A percentile compares a stretch with the other conserved stretches of the same genome.
Conservation (phyloP, 805 yeast genomes). For the Kodamaea laetipori region DNA sequence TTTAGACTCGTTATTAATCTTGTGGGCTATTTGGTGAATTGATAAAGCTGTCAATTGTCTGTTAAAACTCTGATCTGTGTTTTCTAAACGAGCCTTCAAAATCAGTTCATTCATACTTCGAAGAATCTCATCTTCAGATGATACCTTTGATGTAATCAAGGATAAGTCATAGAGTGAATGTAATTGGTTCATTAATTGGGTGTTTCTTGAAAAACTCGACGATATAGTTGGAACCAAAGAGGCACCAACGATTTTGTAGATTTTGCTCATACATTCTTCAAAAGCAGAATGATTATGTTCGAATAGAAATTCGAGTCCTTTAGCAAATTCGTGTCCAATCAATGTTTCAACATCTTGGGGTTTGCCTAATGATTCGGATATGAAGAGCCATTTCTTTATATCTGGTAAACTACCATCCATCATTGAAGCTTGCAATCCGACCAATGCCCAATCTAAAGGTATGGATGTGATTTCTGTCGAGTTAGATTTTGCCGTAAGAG, state of each 20-base stretch:
- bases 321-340: conserved; percentile 66
- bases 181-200: conserved; percentile 37
- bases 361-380: conserved; percentile 46
- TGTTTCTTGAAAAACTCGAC: conserved; percentile 40
- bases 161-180: conserved; percentile 40
- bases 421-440: conserved; percentile 78
- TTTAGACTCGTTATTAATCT: conserved; percentile 29
- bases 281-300: conserved; percentile 36
- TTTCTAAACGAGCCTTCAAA: conserved; percentile 31
- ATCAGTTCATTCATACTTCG: conserved; percentile 21
- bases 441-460: conserved; percentile 57
- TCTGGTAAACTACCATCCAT: conserved; percentile 56
- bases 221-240: conserved; percentile 48
- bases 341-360: conserved; percentile 53
- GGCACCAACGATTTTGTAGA: conserved; percentile 61
- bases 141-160: conserved; percentile 19
- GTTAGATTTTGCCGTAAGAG: conserved; percentile 43
- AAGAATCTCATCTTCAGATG: conserved; percentile 14
- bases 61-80: conserved; percentile 50
- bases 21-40: conserved; percentile 53
- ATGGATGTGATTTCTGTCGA: conserved; percentile 17
- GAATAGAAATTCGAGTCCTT: conserved; percentile 53
- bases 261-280: conserved; percentile 45
- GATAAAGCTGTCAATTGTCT: conserved; percentile 62
- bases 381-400: conserved; percentile 59